Conservation (phyloP, 805 yeast genomes). For the Grigorovia transvaalensis region DNA sequence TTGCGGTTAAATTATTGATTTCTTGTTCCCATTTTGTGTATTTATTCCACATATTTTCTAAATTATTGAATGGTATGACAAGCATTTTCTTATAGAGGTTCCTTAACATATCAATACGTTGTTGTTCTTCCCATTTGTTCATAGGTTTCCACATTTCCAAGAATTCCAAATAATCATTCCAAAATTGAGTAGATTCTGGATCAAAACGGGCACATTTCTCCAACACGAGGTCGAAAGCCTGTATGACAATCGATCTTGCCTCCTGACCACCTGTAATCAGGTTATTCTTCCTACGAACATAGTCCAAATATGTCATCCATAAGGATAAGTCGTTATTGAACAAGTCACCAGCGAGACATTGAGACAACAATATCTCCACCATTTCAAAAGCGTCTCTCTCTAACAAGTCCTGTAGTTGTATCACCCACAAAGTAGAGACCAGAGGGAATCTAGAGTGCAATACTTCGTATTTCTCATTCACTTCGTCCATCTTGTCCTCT, state of each 20-base stretch:
- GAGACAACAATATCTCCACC: conserved; percentile 57
- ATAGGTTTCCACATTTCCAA: conserved; percentile 69
- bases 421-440: conserved; percentile 65
- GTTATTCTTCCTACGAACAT: conserved; percentile 58
- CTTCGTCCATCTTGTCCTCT: conserved; percentile 50
- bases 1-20: conserved; percentile 62
- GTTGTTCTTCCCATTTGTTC: conserved; percentile 76
- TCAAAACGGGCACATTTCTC: conserved; percentile 67
- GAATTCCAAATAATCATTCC: conserved; percentile 78
- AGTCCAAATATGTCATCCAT: conserved; percentile 69
- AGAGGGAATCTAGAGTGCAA: conserved; percentile 57
- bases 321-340: conserved; percentile 47
- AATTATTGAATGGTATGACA: conserved; percentile 60
- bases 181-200: conserved; percentile 54
- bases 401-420: conserved; percentile 55
- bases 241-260: conserved; percentile 60
- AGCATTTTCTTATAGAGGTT: conserved; percentile 60
- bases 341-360: conserved; percentile 41
- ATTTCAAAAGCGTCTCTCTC: conserved; percentile 52
- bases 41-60: conserved; percentile 72
- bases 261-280: conserved; percentile 74
- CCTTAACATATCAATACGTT: conserved; percentile 65
- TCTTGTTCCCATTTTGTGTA: conserved; percentile 80
- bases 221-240: conserved; percentile 77
- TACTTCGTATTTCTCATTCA: conserved; percentile 46